phyloP scores from a whole-genome alignment of 2,329 filamentous ascomycete species.

The Tolypocladium paradoxum region DNA sequence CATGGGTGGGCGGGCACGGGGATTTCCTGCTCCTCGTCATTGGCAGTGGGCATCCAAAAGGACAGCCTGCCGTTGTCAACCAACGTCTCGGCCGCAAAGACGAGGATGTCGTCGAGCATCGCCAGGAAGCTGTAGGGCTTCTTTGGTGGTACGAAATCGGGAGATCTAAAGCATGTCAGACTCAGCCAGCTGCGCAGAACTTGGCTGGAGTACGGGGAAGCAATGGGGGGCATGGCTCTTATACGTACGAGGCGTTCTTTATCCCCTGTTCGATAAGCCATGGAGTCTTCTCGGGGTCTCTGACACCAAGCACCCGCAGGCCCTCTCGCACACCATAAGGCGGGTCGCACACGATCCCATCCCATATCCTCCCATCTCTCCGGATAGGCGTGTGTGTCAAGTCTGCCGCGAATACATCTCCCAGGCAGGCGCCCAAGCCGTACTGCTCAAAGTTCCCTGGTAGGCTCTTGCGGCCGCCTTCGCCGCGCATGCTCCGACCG shows the following conservation, averaged over 20 bases:
- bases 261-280: constrained; percentile 59
- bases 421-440: constrained; percentile 49
- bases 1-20: constrained; percentile 66
- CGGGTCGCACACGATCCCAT: constrained; percentile 91
- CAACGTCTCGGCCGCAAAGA: constrained; percentile 66
- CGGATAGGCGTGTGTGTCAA: constrained; percentile 76
- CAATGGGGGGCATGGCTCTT: not conserved
- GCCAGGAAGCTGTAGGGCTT: constrained; percentile 84
- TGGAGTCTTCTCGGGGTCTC: constrained; percentile 50
- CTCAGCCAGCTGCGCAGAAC: not conserved
- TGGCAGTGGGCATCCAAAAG: constrained; percentile 96
- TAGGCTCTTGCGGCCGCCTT: constrained; percentile 39
- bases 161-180: constrained; percentile 22
- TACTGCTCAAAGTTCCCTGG: constrained; percentile 79
- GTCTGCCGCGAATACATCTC: constrained; percentile 77
- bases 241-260: constrained; percentile 53
- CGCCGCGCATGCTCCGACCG: constrained; percentile 73
- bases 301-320: constrained; percentile 71
- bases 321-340: constrained; percentile 94
- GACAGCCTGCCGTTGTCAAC: constrained; percentile 71
- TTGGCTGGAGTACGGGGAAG: not conserved
- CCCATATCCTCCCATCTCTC: constrained; percentile 48
- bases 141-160: constrained; percentile 75
- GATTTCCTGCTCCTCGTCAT: constrained; percentile 66
- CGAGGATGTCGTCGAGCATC: constrained; percentile 81